Base-by-base conservation (phyloP, 805 yeast species). In the Diddensiella santjacobensis region DNA sequence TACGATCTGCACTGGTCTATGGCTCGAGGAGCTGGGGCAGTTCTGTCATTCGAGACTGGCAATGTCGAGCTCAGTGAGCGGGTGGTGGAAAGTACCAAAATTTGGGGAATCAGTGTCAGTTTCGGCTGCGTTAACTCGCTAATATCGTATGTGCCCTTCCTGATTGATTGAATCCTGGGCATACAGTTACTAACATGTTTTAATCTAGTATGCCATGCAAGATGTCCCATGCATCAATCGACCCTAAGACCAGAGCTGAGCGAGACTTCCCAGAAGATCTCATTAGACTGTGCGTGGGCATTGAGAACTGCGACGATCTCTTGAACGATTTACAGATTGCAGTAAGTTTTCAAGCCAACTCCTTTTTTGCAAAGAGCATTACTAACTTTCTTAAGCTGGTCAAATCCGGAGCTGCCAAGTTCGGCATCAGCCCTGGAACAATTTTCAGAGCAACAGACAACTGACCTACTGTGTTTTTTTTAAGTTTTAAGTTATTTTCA, bases 181-280 rank as follows among this genome's bases (percentile, higher is more conserved):
- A 30, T 20, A 38, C 31, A 42, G 18, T 10, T 15, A 8, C 38
- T 8, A n/a, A 8, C 18, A 17, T 17, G 8, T 8, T 8, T 17
- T 17, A 36, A 38, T 4, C 22, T 37, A 35, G 46, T 35, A 78
- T 90, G 82, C 98, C 98, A 13, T 87, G 97, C 67, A 79, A 79
- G 66, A 90, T 90, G 97, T 87, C 96, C 4, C 98, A 90, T 63
- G 97, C 97, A n/a, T 84, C 96, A 2, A 90, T 90, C 53, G 96
- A 89, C 58, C 84, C 89, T 22, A 80, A 86, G 61, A 82, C 87
- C 2, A 80, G 97, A 66, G 82, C 81, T 42, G 95, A 85, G 65
- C 80, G 98, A 65, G 88, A 82, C 40, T 81, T 90, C 69, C 96
- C 96, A 1, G 97, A 90, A 67, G 97, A 91, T 64, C 73, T 90